phyloP scores from a whole-genome alignment of 2,329 filamentous ascomycete species.

The Drechslera avenae region DNA sequence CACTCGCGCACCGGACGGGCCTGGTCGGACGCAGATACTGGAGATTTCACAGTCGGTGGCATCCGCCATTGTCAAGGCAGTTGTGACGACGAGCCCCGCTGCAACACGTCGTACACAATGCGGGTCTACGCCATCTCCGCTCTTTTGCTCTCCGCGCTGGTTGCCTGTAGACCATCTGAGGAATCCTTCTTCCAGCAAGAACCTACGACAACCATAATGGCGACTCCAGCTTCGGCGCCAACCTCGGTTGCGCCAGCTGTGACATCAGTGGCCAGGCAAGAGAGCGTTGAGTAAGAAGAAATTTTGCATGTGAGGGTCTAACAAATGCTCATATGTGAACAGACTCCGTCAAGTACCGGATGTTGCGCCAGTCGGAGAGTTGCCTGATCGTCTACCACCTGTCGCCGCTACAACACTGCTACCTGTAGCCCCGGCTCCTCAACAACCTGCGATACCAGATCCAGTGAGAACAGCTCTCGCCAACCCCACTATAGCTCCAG shows the following conservation, averaged over 20 bases:
- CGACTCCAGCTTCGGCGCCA: slow-evolving; percentile 11
- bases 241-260: not conserved
- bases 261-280: not conserved
- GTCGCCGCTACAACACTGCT: not conserved
- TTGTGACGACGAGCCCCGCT: not conserved
- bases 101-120: not conserved
- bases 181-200: slow-evolving; percentile 1
- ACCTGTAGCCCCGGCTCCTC: not conserved
- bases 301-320: not conserved
- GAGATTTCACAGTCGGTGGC: not conserved
- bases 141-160: slow-evolving; percentile 1
- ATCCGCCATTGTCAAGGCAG: not conserved
- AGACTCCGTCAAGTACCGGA: slow-evolving; percentile 23
- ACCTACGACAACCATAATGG: not conserved
- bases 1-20: no score
- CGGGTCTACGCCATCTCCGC: not conserved
- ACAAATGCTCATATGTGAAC: not conserved
- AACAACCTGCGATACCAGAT: not conserved
- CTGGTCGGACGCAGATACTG: not conserved
- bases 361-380: not conserved
- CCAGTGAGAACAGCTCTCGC: slow-evolving; percentile 1
- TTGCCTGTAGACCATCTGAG: not conserved
- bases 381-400: slow-evolving; percentile 4
- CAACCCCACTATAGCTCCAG: not conserved
- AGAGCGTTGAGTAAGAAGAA: slow-evolving; percentile 1